Percentiles rank a stretch among this genome's conserved stretches.
Evolutionary conservation across 2,329 filamentous ascomycete genomes (phyloP).

Genomic region (Trichoderma aggressivum): DNA sequence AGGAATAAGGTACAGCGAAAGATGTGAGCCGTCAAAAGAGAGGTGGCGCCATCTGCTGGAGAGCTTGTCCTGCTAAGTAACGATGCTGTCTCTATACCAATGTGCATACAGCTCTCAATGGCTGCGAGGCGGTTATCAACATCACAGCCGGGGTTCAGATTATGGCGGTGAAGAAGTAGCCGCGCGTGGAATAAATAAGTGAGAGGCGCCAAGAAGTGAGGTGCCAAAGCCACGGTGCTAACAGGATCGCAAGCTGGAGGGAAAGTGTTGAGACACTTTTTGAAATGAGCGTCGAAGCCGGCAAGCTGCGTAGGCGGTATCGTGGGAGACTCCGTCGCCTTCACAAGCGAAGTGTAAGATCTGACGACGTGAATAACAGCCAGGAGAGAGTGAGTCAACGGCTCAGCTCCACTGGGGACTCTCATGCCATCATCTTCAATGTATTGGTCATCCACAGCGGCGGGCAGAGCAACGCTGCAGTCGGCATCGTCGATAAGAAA

Average conservation of each 20-base stretch:
- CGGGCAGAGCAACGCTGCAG: constrained; percentile 79
- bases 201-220: constrained; percentile 70
- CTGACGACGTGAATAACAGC: constrained; percentile 79
- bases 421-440: constrained; percentile 58
- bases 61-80: constrained; percentile 66
- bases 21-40: constrained; percentile 75
- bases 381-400: constrained; percentile 67
- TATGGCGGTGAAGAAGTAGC: constrained; percentile 85
- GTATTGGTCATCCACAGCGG: constrained; percentile 75
- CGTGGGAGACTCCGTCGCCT: constrained; percentile 63
- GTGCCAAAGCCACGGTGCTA: constrained; percentile 65
- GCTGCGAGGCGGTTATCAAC: constrained; percentile 65
- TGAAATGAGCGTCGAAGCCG: constrained; percentile 80
- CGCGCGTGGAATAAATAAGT: constrained; percentile 77
- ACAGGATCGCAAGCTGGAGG: constrained; percentile 69
- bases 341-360: constrained; percentile 69
- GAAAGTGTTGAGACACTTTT: constrained; percentile 69
- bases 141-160: constrained; percentile 70
- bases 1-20: constrained; percentile 84
- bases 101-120: constrained; percentile 70
- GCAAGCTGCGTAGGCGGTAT: constrained; percentile 66
- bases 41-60: constrained; percentile 65
- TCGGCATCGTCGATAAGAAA: constrained; percentile 82
- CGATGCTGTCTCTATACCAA: constrained; percentile 73
- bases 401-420: constrained; percentile 49